Base-by-base conservation (phyloP, 352 stramenopile species). In the Pythium dissimile region DNA sequence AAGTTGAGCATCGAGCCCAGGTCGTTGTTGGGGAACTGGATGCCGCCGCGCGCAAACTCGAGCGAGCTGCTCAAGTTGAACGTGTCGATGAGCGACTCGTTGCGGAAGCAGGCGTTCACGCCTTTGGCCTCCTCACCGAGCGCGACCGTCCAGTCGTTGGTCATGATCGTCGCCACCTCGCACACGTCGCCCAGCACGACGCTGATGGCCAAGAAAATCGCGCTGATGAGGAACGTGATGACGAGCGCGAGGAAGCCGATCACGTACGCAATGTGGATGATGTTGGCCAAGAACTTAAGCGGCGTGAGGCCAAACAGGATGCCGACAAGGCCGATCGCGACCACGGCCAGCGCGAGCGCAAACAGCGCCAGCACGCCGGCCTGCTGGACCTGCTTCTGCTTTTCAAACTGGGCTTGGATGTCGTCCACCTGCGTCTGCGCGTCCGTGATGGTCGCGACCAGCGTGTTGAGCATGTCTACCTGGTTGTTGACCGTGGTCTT, bases 211-310 rank as follows among this genome's bases (percentile, higher is more conserved):
- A 90, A 54, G 38, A 79, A 74, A 28, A 90, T 53, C 8, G 74
- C 37, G 15, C 71, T 84, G 48, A 88, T 62, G 48, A 90, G 55
- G 54, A 88, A 88, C 7, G 71, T 81, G 16, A 90, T 39, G 45
- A 88, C 67, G 21, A 90, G 68, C 26, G 69, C 72, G 42, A 90
- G 70, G 50, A 88, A 88, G 8, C 77, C 80, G 24, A 90, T 58
- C 45, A 87, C 69, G 60, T 86, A 90, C 15, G 77, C 78, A 53
- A 90, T 63, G 62, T 90, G 77, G 62, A 90, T 86, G 62, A 90
- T 71, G 54, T 85, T 81, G 35, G 76, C 78, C 9, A 90, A 50
- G 23, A 68, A 65, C 45, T 86, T 86, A 27, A 83, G 54, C 1
- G 76, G 73, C 21, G 77, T 90, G 27, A 87, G 61, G 0, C 77